phyloP scores from a whole-genome alignment of 1,139 yeast genomes.

The Yamadazyma buinensis region DNA sequence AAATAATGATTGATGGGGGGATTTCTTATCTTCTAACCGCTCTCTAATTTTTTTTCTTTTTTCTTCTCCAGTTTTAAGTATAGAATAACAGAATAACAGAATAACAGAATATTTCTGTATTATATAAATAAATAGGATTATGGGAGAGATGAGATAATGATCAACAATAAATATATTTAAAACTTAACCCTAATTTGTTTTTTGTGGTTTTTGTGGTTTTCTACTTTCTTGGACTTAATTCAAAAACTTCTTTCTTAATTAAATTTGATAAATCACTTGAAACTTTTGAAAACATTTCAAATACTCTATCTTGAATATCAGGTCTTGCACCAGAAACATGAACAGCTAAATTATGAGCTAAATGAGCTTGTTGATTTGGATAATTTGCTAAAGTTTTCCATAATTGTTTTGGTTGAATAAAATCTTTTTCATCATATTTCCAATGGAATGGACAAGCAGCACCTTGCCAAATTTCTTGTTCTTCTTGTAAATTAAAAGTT shows the following conservation, averaged over 20 bases:
- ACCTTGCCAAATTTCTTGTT: slow-evolving; percentile 86
- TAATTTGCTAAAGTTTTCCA: slow-evolving; percentile 71
- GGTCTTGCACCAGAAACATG: slow-evolving; percentile 72
- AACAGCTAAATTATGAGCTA: slow-evolving; percentile 79
- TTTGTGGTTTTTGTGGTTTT: too few species aligned
- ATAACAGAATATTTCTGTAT: too few species aligned
- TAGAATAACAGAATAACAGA: too few species aligned
- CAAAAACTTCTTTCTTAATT: slow-evolving; percentile 61
- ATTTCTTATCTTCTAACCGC: too few species aligned
- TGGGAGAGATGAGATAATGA: slow-evolving; percentile 1
- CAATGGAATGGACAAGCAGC: slow-evolving; percentile 89
- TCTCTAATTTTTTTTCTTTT: too few species aligned
- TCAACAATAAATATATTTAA: slow-evolving; percentile 1
- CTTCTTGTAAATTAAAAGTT: slow-evolving; percentile 41
- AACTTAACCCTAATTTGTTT: too few species aligned
- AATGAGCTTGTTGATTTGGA: slow-evolving; percentile 75
- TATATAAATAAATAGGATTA: too few species aligned
- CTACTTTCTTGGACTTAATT: slow-evolving; percentile 51
- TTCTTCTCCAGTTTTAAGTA: too few species aligned
- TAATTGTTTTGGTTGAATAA: slow-evolving; percentile 66
- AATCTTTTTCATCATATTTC: slow-evolving; percentile 67
- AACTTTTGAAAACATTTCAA: slow-evolving; percentile 74
- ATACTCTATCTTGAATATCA: slow-evolving; percentile 74
- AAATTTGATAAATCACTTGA: slow-evolving; percentile 54
- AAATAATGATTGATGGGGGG: too few species aligned